These are phyloP conservation scores for Trichomonas gallinae DNA, from an alignment of 208 protist genomes.

Conservation along the genomic window DNA sequence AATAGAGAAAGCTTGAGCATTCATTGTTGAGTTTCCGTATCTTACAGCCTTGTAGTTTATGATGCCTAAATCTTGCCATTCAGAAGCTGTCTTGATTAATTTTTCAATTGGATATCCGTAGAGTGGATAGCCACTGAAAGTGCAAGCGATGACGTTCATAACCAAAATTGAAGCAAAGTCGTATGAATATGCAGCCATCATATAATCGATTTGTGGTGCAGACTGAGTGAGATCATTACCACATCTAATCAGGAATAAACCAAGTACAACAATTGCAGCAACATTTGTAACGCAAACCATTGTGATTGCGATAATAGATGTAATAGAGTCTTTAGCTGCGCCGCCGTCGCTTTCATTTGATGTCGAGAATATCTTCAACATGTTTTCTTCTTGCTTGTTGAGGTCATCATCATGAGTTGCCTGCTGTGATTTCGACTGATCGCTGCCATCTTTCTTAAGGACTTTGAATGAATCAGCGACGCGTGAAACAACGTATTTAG, in stretches of 20 bases:
- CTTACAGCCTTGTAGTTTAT: not conserved
- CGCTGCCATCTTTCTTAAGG: not conserved
- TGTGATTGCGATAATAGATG: not conserved
- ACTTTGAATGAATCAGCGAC: not conserved
- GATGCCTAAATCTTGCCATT: not conserved
- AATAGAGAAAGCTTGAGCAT: not conserved
- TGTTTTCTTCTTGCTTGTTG: not conserved
- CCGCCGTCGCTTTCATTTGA: too few relatives aligned
- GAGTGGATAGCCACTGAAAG: not conserved
- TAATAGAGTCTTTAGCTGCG: not conserved
- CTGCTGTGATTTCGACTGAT: not conserved
- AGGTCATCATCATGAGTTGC: not conserved
- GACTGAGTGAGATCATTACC: not conserved
- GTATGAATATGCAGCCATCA: not conserved
- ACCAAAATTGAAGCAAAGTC: not conserved
- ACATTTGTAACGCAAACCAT: not conserved
- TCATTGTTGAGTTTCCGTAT: not conserved
- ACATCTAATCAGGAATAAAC: too few relatives aligned
- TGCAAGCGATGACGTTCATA: not conserved
- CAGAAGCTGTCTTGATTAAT: not conserved
- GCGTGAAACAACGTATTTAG: not conserved
- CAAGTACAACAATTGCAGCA: not conserved
- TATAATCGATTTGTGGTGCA: not conserved
- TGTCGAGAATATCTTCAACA: not conserved
- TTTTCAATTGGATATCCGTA: not conserved